A percentile compares a stretch with the other conserved stretches of the same genome.
Conservation (phyloP, 768 basidiomycete genomes). For the Lactarius deliciosus region DNA sequence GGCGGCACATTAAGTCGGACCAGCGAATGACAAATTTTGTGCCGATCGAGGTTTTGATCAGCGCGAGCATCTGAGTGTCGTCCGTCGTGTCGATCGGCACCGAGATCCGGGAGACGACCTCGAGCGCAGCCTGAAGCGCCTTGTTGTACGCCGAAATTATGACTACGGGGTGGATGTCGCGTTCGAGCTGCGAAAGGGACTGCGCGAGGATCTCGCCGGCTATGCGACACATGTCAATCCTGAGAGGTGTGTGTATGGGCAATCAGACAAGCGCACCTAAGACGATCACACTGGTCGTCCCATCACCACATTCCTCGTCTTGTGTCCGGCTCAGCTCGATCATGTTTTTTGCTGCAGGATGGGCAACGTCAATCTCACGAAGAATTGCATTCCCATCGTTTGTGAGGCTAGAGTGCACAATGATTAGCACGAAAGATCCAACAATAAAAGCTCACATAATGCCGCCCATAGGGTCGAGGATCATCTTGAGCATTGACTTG, state of each 20-base stretch:
- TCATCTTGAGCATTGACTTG: conserved; percentile 99
- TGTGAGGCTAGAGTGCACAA: conserved; percentile 60
- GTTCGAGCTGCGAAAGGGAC: conserved; percentile 88
- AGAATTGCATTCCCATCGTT: conserved; percentile 99
- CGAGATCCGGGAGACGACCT: conserved; percentile 85
- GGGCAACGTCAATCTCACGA: conserved; percentile 97
- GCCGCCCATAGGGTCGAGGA: conserved; percentile 98
- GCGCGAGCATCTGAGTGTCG: conserved; percentile 89
- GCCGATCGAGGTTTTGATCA: conserved; percentile 98
- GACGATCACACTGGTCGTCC: conserved; percentile 97
- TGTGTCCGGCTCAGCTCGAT: conserved; percentile 97
- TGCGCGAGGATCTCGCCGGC: conserved; percentile 98
- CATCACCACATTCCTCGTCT: conserved; percentile 98
- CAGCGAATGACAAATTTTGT: conserved; percentile 97
- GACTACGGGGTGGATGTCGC: conserved; percentile 97
- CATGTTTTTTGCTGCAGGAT: conserved; percentile 99
- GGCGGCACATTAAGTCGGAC: conserved; percentile 95
- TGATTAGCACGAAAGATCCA: neutral
- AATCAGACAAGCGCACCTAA: conserved; percentile 57
- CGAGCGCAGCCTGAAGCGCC: conserved; percentile 88
- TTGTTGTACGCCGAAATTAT: conserved; percentile 99
- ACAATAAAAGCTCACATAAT: conserved; percentile 65
- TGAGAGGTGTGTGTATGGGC: neutral
- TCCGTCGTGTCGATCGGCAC: conserved; percentile 83
- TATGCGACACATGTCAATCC: conserved; percentile 33